Conservation (phyloP, 345 rosid species). For the Mangifera indica region DNA sequence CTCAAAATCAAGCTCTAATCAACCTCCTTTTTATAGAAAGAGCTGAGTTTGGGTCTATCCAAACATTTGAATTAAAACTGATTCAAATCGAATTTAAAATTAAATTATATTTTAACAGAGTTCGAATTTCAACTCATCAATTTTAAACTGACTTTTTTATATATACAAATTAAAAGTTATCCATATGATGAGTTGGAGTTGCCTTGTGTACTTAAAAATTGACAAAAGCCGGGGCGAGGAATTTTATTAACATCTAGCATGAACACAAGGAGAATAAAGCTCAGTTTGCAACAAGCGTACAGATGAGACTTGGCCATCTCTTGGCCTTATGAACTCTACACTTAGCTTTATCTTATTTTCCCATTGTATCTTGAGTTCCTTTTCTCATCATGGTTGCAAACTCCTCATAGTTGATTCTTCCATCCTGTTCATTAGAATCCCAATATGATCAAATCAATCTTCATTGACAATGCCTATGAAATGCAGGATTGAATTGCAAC, state of each 20-base stretch:
- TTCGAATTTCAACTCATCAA: too few relatives aligned
- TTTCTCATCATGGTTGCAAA: conserved; percentile 73
- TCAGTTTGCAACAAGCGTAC: background rate
- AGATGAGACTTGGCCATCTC: background rate
- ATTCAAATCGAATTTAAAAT: too few relatives aligned
- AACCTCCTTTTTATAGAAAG: too few relatives aligned
- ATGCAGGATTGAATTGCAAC: background rate
- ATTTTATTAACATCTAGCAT: background rate
- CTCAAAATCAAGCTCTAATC: too few relatives aligned
- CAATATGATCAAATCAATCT: conserved; percentile 4
- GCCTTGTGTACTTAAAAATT: background rate
- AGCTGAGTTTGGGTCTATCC: too few relatives aligned
- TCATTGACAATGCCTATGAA: background rate
- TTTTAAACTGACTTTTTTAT: too few relatives aligned
- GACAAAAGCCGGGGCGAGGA: background rate
- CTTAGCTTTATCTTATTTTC: background rate
- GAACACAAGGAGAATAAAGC: background rate
- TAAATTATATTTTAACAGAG: too few relatives aligned
- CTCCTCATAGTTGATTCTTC: conserved; percentile 70
- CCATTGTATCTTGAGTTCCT: conserved; percentile 45
- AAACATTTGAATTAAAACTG: too few relatives aligned
- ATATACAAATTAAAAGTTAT: too few relatives aligned
- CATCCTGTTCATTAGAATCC: conserved; percentile 44
- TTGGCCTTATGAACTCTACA: background rate
- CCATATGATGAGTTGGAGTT: too few relatives aligned